Percentiles rank a stretch among this genome's conserved stretches.
Conservation (phyloP, 129 eudicot genomes). For the Rutidosis leptorrhynchoides region DNA sequence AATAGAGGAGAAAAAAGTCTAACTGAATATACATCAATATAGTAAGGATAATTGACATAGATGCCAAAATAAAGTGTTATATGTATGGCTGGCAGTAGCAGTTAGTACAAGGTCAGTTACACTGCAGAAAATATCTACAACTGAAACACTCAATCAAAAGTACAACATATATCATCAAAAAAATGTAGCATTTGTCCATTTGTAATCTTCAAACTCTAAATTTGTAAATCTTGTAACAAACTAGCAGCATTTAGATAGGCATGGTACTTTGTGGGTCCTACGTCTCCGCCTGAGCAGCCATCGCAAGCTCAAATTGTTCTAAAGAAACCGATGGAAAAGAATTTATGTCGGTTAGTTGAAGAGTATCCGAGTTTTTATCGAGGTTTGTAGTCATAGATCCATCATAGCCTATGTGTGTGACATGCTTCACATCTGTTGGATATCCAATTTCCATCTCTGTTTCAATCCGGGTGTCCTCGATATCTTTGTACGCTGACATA, state of each 20-base stretch:
- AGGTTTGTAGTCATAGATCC: conserved; percentile 52
- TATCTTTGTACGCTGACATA: conserved; percentile 59
- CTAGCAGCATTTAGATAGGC: conserved; percentile 10
- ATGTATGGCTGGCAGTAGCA: neutral
- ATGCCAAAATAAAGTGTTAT: neutral
- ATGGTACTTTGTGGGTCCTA: neutral
- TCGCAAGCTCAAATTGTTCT: conserved; percentile 56
- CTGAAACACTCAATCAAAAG: neutral
- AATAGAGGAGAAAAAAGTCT: no score
- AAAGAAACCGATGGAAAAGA: conserved; percentile 56
- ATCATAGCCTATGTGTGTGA: conserved; percentile 76
- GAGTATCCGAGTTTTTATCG: conserved; percentile 41
- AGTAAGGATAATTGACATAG: neutral
- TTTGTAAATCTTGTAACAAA: conserved; percentile 11
- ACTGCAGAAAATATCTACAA: neutral
- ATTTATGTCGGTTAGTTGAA: conserved; percentile 36
- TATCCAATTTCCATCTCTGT: conserved; percentile 70
- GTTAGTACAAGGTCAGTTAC: neutral
- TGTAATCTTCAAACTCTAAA: conserved; percentile 25
- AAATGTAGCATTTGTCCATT: no score
- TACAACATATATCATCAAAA: neutral
- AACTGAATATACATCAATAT: no score
- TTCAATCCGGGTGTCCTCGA: conserved; percentile 42
- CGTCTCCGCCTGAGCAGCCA: conserved; percentile 38
- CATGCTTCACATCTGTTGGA: conserved; percentile 89